Percentiles rank a stretch among this genome's conserved stretches.
phyloP scores from a whole-genome alignment of 768 basidiomycete genomes.

The Amanita fuliginea region DNA sequence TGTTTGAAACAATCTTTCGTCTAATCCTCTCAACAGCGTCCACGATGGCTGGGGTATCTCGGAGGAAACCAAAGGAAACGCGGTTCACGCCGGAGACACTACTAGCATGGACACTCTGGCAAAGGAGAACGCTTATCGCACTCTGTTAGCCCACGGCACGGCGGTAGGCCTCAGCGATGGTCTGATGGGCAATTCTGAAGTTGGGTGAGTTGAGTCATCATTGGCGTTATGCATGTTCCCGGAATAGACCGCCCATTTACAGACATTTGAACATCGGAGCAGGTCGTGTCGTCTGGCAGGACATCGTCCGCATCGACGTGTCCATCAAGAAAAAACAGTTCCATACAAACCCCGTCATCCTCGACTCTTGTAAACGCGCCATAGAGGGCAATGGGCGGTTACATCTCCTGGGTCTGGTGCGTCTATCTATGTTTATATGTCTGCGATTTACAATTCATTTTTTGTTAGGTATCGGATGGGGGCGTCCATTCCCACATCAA shows the following conservation, averaged over 20 bases:
- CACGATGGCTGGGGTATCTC: constrained; percentile 96
- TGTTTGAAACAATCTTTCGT: neutral
- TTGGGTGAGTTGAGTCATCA: constrained; percentile 57
- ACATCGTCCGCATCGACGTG: constrained; percentile 92
- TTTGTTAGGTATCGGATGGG: constrained; percentile 73
- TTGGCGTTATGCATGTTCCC: neutral
- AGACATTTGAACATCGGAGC: constrained; percentile 95
- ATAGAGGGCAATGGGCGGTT: constrained; percentile 77
- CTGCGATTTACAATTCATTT: neutral
- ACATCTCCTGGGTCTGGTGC: constrained; percentile 80
- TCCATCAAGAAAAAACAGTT: constrained; percentile 84
- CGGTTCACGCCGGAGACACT: constrained; percentile 77
- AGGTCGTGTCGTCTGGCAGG: constrained; percentile 94
- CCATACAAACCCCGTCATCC: constrained; percentile 64
- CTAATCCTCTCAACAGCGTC: constrained; percentile 36
- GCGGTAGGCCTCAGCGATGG: constrained; percentile 90
- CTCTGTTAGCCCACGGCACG: constrained; percentile 77
- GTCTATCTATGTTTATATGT: constrained; percentile 12
- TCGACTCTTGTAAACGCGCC: constrained; percentile 65
- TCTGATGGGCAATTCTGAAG: constrained; percentile 97
- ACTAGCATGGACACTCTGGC: constrained; percentile 86
- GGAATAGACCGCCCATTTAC: neutral
- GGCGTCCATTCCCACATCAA: constrained; percentile 95
- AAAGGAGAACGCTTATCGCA: constrained; percentile 60
- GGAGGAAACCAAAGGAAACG: constrained; percentile 65